Percentiles rank a stretch among this genome's conserved stretches.
phyloP scores from a whole-genome alignment of 2,329 filamentous ascomycete species.

The Colletotrichum godetiae region DNA sequence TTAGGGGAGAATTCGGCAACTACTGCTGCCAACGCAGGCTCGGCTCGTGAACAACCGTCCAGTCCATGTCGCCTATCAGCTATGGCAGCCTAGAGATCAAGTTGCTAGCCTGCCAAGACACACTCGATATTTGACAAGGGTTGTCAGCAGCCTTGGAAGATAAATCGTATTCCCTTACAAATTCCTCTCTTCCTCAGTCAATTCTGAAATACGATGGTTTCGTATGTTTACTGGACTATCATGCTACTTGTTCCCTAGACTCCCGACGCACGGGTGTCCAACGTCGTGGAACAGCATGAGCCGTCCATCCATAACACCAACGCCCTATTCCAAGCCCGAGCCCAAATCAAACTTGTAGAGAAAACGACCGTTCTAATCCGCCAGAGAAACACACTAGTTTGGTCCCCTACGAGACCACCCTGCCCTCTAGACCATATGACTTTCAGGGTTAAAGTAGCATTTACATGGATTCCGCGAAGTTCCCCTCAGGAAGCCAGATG shows the following conservation, averaged over 20 bases:
- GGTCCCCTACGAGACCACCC: background rate
- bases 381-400: background rate
- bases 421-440: background rate
- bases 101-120: background rate
- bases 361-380: background rate
- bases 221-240: background rate
- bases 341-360: background rate
- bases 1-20: background rate
- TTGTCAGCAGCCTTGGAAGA: background rate
- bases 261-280: no score
- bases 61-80: background rate
- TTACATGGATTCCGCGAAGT: background rate
- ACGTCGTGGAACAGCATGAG: background rate
- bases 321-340: background rate
- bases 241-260: background rate
- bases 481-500: background rate
- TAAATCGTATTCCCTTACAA: background rate
- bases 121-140: background rate
- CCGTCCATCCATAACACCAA: background rate
- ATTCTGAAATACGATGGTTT: background rate
- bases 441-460: background rate
- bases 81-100: background rate
- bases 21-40: background rate
- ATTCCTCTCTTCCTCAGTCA: background rate
- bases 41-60: no score